Evolutionary conservation across 116 monocot genomes (phyloP).

Genomic region (Dioscorea cayenensis): DNA sequence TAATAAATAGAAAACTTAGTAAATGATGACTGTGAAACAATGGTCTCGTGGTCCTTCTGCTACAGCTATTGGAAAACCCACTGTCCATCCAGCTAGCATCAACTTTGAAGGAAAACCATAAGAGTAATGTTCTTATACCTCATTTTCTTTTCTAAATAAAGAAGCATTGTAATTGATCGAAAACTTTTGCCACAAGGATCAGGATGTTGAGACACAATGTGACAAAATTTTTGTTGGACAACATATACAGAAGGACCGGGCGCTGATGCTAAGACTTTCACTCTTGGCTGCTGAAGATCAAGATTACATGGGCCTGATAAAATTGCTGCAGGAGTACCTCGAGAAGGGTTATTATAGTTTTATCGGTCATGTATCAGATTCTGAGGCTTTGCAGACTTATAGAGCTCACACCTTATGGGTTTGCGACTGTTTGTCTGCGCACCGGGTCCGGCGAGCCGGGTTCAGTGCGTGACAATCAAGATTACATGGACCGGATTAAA

Average conservation of each 20-base stretch:
- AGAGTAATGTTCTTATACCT: conserved; percentile 31
- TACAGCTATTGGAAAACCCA: conserved; percentile 63
- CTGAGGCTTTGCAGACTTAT: too few species aligned
- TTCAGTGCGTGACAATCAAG: too few species aligned
- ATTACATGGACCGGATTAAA: conserved; percentile 96
- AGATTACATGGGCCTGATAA: conserved; percentile 96
- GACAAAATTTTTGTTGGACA: conserved; percentile 62
- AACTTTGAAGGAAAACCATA: conserved; percentile 94
- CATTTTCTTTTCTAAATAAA: too few species aligned
- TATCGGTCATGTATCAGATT: too few species aligned
- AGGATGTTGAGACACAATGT: conserved; percentile 72
- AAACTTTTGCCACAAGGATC: conserved; percentile 41
- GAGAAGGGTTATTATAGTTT: too few species aligned
- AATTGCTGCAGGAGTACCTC: conserved; percentile 76
- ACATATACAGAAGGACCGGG: conserved; percentile 76
- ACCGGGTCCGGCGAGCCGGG: too few species aligned
- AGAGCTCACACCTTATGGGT: too few species aligned
- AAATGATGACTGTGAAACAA: conserved; percentile 89
- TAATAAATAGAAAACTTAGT: conserved; percentile 17
- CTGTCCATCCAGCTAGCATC: conserved; percentile 66
- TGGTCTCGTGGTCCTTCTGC: conserved; percentile 55
- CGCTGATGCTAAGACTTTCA: conserved; percentile 57
- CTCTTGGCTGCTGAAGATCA: conserved; percentile 82
- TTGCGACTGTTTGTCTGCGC: too few species aligned
- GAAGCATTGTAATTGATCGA: not conserved